Conservation (phyloP, 345 rosid species). For the Bruguiera sexangula region DNA sequence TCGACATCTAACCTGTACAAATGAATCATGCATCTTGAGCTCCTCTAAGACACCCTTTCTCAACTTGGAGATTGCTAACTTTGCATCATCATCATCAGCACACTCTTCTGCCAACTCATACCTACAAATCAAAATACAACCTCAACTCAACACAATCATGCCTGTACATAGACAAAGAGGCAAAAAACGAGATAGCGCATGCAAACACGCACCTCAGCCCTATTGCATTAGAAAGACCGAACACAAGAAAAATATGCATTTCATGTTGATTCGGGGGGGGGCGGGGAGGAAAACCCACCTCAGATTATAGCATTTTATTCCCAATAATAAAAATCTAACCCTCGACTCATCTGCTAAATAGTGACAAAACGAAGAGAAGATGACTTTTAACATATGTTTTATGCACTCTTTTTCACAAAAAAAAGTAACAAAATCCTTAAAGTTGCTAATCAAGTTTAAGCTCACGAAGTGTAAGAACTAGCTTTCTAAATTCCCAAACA, state of each 20-base stretch:
- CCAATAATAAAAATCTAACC: conserved; percentile 22
- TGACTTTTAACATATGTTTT: background rate
- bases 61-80: conserved; percentile 59
- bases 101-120: conserved; percentile 84
- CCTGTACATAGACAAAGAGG: background rate
- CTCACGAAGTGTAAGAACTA: background rate
- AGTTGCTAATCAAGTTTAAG: background rate
- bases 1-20: conserved; percentile 49
- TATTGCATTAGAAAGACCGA: conserved; percentile 3
- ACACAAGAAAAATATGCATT: background rate
- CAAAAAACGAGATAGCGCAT: conserved; percentile 9
- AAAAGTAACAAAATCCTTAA: background rate
- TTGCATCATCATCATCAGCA: conserved; percentile 95
- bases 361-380: conserved; percentile 16
- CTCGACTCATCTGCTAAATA: conserved; percentile 20
- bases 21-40: conserved; percentile 73
- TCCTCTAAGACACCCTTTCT: conserved; percentile 67
- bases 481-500: background rate
- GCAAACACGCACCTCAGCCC: conserved; percentile 1
- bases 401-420: background rate
- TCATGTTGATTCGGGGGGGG: background rate
- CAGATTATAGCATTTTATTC: conserved; percentile 10
- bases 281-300: background rate
- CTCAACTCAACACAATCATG: conserved; percentile 10
- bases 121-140: conserved; percentile 32